phyloP scores from a whole-genome alignment of 352 stramenopile species.

The Phytopythium chamaehyphon region DNA sequence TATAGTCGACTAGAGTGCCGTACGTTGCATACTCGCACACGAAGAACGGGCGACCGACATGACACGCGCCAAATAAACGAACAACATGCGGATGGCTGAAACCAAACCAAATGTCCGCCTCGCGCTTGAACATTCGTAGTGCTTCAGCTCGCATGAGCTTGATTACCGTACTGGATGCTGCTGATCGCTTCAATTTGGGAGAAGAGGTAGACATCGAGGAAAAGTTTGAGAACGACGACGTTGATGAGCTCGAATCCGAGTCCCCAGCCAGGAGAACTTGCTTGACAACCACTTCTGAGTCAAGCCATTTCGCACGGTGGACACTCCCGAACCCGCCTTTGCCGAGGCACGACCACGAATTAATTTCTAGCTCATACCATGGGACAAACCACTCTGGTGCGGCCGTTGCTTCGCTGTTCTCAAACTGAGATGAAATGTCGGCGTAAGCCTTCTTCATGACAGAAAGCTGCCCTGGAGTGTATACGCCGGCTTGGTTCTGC shows the following conservation, averaged over 20 bases:
- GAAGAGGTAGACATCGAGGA: neutral
- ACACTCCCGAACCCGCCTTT: neutral
- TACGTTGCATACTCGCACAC: constrained; percentile 21
- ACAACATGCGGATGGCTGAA: constrained; percentile 27
- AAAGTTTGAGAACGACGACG: constrained; percentile 4
- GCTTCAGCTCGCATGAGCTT: constrained; percentile 4
- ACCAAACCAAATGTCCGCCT: constrained; percentile 27
- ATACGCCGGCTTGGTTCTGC: neutral
- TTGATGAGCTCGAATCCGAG: neutral
- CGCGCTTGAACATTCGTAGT: constrained; percentile 18
- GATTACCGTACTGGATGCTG: constrained; percentile 1
- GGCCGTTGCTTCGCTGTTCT: neutral
- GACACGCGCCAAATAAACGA: constrained; percentile 27
- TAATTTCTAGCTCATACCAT: neutral
- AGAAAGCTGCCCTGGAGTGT: neutral
- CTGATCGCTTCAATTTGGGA: constrained; percentile 8
- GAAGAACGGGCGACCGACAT: constrained; percentile 24
- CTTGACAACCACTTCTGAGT: constrained; percentile 17
- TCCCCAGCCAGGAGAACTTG: constrained; percentile 2
- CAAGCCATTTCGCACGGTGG: neutral
- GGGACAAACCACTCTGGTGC: neutral
- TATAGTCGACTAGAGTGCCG: constrained; percentile 15
- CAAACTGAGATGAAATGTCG: neutral
- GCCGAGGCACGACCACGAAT: neutral
- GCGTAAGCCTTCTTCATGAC: neutral